Evolutionary conservation across 2,329 filamentous ascomycete species (phyloP), one percentile per base, ranked within the genome.

Genomic region (Microdochium nivale): DNA sequence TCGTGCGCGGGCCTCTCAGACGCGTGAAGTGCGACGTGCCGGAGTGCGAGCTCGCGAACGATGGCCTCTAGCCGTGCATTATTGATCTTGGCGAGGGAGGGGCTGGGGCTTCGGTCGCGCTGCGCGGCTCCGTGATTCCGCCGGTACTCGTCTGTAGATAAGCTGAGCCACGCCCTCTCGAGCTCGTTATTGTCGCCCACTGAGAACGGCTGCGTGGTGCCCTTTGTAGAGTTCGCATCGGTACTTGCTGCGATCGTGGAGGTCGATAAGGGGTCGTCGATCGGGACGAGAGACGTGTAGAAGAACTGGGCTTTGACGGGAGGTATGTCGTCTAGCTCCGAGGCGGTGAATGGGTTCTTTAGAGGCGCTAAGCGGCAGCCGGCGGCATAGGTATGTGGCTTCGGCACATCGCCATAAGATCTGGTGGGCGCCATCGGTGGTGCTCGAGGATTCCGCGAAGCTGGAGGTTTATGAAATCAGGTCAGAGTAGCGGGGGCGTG

Each of bases 231-330:
- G 52, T 72, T 78, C 14, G 76, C 64, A 49, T 84, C 70, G 65
- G 75, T 56, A 65, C 77, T 60, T 24, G 67, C 67, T 63, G 79
- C 65, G 66, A 81, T 62, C 70, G 77, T 67, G 11, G 75, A 70
- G 1, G 86, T 80, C 10, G 87, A 89, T n/a, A 95, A 77, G 24
- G 89, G 89, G 62, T 96, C 90, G 62, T 96, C 90, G 63, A 96
- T 90, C 27, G 90, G 86, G 49, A 92, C 79, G 13, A 83, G 74
- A 11, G 90, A 94, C 14, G 83, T 80, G 67, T 95, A 96, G 69
- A 96, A 96, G 71, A 90, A 96, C 56, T 90, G 88, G 23, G 86
- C 78, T 30, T 77, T 75, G 51, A 87, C 67, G 0, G 80, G 76
- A 16, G 87, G 86, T 24, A 79, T 74, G 50, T 71, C 73, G 51